These are phyloP conservation scores for Corinectria fuckeliana DNA, from an alignment of 2,329 filamentous ascomycete species.

Conservation along the genomic window DNA sequence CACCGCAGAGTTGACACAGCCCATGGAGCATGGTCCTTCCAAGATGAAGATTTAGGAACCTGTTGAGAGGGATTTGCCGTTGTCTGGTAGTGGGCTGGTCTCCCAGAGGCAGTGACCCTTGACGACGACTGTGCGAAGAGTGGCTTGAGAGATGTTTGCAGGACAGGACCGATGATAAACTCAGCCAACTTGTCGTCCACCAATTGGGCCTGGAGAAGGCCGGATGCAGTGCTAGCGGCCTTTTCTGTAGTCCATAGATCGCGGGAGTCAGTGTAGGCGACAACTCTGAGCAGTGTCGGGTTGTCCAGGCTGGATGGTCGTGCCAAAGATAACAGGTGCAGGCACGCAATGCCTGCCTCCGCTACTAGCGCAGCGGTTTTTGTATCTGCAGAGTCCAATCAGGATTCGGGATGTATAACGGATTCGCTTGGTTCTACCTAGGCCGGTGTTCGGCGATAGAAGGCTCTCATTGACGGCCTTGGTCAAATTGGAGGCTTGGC, in stretches of 20 bases:
- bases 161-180: constrained; percentile 62
- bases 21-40: constrained; percentile 34
- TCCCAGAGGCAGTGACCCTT: constrained; percentile 38
- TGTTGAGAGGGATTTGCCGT: constrained; percentile 2
- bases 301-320: constrained; percentile 16
- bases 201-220: constrained; percentile 43
- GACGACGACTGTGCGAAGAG: constrained; percentile 67
- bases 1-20: constrained; percentile 50
- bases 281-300: constrained; percentile 40
- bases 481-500: background rate
- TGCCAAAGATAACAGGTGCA: constrained; percentile 35
- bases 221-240: constrained; percentile 39
- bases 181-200: constrained; percentile 13
- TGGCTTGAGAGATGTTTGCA: constrained; percentile 69
- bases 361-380: constrained; percentile 11
- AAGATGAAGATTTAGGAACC: constrained; percentile 21
- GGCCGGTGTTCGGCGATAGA: background rate
- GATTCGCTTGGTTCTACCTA: background rate
- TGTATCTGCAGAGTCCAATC: background rate
- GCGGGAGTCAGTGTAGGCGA: constrained; percentile 40
- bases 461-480: background rate
- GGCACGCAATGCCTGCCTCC: constrained; percentile 39
- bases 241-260: constrained; percentile 49
- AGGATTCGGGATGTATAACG: background rate
- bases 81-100: constrained; percentile 37